Evolutionary conservation across 768 basidiomycete genomes (phyloP).

Genomic region (Kwoniella pini): DNA sequence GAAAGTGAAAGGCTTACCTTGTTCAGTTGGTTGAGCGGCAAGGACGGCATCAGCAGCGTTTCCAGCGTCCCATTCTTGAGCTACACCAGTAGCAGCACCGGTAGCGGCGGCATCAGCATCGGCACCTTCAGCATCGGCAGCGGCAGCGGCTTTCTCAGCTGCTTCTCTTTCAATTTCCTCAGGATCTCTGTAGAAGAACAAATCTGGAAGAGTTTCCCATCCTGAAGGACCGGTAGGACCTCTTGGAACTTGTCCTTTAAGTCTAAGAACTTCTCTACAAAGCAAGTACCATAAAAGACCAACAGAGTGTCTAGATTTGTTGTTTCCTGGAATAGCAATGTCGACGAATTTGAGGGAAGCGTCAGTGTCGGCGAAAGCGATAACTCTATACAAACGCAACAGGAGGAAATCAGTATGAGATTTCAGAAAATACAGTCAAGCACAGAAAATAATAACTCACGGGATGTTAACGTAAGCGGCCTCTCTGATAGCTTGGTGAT

Average conservation of each 20-base stretch:
- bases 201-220: slow-evolving; percentile 98
- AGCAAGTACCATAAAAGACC: slow-evolving; percentile 76
- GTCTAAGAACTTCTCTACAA: slow-evolving; percentile 92
- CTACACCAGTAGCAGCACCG: slow-evolving; percentile 44
- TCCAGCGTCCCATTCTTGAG: slow-evolving; percentile 59
- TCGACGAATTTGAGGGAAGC: slow-evolving; percentile 97
- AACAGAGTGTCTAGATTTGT: slow-evolving; percentile 96
- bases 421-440: no score
- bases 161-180: slow-evolving; percentile 99
- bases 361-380: slow-evolving; percentile 98
- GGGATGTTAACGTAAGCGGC: slow-evolving; percentile 99
- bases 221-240: slow-evolving; percentile 67
- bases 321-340: slow-evolving; percentile 97
- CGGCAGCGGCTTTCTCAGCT: slow-evolving; percentile 80
- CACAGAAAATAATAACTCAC: no score
- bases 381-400: no score
- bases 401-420: neutral
- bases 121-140: slow-evolving; percentile 61
- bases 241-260: slow-evolving; percentile 90
- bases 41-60: slow-evolving; percentile 74
- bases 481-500: slow-evolving; percentile 99
- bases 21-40: slow-evolving; percentile 60
- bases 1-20: slow-evolving; percentile 57
- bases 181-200: slow-evolving; percentile 99
- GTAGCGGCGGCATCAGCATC: slow-evolving; percentile 60